Percentiles rank a stretch among this genome's conserved stretches.
phyloP scores from a whole-genome alignment of 2,329 filamentous ascomycete genomes.

The Ceratocystis variospora region DNA sequence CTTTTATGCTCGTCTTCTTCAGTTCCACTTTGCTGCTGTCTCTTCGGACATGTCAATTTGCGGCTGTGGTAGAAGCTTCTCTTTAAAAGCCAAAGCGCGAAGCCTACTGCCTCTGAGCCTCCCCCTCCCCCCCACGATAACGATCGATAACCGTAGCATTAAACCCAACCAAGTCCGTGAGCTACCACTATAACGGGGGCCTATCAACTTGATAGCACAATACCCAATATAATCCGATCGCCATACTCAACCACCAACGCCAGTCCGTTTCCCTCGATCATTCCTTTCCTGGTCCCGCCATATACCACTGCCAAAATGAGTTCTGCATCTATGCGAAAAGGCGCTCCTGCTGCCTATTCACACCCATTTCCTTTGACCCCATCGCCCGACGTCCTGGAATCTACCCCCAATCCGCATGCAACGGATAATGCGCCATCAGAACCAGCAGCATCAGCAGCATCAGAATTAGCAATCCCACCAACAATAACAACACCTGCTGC shows the following conservation, averaged over 20 bases:
- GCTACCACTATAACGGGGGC: too few species aligned
- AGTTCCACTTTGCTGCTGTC: neutral
- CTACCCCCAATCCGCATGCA: neutral
- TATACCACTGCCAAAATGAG: constrained; percentile 1
- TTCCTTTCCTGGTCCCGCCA: neutral
- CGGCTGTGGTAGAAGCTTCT: neutral
- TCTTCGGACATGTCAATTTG: neutral
- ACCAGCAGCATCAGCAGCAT: neutral
- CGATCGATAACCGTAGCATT: neutral
- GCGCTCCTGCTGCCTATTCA: neutral
- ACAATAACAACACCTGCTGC: neutral
- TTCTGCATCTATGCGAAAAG: neutral
- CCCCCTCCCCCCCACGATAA: neutral
- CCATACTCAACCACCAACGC: neutral
- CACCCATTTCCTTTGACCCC: constrained; percentile 16
- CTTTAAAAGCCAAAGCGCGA: neutral
- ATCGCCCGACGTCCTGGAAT: constrained; percentile 10
- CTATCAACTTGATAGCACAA: neutral
- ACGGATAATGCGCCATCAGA: neutral
- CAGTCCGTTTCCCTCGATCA: neutral
- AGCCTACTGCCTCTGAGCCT: neutral
- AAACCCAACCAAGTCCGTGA: too few species aligned
- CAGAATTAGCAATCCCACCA: neutral
- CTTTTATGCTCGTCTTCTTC: neutral
- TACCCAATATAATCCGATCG: neutral